phyloP scores from a whole-genome alignment of 2,329 filamentous ascomycete species.

The Fusarium concolor region DNA sequence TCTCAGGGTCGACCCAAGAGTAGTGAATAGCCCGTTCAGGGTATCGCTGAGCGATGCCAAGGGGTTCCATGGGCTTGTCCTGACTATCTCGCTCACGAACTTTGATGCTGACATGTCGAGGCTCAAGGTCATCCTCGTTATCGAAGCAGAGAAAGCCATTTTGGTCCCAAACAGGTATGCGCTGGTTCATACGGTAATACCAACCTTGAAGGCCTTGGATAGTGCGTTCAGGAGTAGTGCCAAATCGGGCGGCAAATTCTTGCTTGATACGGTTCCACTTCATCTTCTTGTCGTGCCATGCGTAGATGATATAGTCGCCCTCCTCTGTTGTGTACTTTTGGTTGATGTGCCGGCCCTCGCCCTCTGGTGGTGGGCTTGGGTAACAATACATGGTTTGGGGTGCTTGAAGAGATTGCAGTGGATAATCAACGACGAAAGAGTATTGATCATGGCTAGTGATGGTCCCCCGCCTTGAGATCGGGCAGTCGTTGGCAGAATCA shows the following conservation, averaged over 20 bases:
- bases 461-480: conserved; percentile 30
- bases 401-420: conserved; percentile 36
- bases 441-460: conserved; percentile 35
- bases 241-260: conserved; percentile 55
- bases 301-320: conserved; percentile 58
- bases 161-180: conserved; percentile 55
- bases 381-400: conserved; percentile 46
- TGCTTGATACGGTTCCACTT: conserved; percentile 57
- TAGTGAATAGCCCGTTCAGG: conserved; percentile 61
- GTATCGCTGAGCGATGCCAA: conserved; percentile 57
- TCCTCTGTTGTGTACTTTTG: conserved; percentile 59
- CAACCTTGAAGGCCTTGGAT: conserved; percentile 57
- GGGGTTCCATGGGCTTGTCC: conserved; percentile 52
- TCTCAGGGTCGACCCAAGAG: conserved; percentile 56
- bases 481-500: conserved; percentile 13
- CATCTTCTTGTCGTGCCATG: conserved; percentile 57
- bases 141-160: conserved; percentile 57
- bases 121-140: conserved; percentile 54
- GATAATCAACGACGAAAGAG: conserved; percentile 30
- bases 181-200: conserved; percentile 59
- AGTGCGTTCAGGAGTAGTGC: conserved; percentile 53
- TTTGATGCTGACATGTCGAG: conserved; percentile 54
- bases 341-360: conserved; percentile 56
- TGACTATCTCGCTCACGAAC: conserved; percentile 54
- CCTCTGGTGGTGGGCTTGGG: conserved; percentile 52